Evolutionary conservation across 2,329 filamentous ascomycete species (phyloP), one percentile per base, ranked within the genome.

Genomic region (Aspergillus eucalypticola): DNA sequence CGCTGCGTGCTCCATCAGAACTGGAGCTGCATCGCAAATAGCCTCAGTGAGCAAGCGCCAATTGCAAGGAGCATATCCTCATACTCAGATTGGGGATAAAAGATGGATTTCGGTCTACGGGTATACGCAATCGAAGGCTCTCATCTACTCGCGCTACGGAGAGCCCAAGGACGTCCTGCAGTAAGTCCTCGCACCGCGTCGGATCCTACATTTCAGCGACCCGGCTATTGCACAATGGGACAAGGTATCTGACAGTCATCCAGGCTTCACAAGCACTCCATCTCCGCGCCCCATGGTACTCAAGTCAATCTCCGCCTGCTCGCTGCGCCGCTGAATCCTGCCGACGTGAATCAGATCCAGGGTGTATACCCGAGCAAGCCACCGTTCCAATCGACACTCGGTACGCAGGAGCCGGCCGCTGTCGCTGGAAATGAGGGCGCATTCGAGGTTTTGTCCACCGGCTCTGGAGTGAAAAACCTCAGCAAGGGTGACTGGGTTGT

Each of bases 261-360:
- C 23, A 69, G 78, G 21, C 74, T 82, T 35, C 80, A 82, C 66
- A 78, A 78, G 29, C 78, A 82, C 66, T 82, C 80, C 8, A 80
- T 82, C 57, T 80, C 79, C 5, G 73, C 80, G 8, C 80, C 79
- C 5, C 71, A 80, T 64, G 89, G 90, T 51, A 80, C 84, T 58
- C 80, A 84, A 64, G 80, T 96, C 67, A 92, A 94, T 57, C 82
- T 99, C 61, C 91, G 92, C 75, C 89, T 95, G 69, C 90, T 99
- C 69, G 91, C 93, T 32, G 88, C 92, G 1, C 92, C 95, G 59
- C 91, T 99, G 76, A 99, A 99, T 80, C 95, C 95, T 23, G 93
- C 95, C 71, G 95, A 99, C 79, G 91, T 99, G 77, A 99, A 99
- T 82, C 94, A 94, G 71, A 91, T 99, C 71, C 95, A 99, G 81